A percentile compares a stretch with the other conserved stretches of the same genome.
phyloP scores from a whole-genome alignment of 2,329 filamentous ascomycete genomes.

The Grosmannia clavigera region DNA sequence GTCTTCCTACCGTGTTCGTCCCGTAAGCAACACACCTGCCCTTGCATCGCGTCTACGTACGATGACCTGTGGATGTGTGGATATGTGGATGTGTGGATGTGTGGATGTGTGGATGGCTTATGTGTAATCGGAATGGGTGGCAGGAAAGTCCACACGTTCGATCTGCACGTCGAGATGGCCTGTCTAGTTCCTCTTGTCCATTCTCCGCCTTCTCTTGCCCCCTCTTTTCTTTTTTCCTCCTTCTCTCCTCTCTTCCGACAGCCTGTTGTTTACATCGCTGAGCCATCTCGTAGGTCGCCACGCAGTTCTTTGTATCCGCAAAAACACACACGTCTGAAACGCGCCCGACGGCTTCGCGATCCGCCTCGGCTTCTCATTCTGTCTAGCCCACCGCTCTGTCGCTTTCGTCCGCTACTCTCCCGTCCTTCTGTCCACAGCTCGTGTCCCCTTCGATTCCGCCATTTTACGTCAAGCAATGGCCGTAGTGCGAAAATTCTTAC shows the following conservation, averaged over 20 bases:
- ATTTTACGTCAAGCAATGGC: neutral
- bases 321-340: conserved; percentile 5
- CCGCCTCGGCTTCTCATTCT: neutral
- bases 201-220: neutral
- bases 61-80: too few species aligned
- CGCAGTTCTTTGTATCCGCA: neutral
- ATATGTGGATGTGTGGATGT: too few species aligned
- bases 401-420: neutral
- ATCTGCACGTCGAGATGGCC: neutral
- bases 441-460: neutral
- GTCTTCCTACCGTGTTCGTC: neutral
- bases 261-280: neutral
- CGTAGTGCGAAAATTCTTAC: neutral
- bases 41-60: too few species aligned
- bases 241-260: neutral
- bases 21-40: too few species aligned
- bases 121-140: too few species aligned
- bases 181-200: neutral
- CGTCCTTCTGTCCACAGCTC: neutral
- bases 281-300: neutral
- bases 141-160: too few species aligned
- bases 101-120: too few species aligned
- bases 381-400: neutral
- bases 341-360: conserved; percentile 2
- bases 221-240: neutral